Evolutionary conservation across 495 filamentous ascomycete genomes (phyloP), one percentile per base, ranked within the genome.

Genomic region (Chaetomium tenue): DNA sequence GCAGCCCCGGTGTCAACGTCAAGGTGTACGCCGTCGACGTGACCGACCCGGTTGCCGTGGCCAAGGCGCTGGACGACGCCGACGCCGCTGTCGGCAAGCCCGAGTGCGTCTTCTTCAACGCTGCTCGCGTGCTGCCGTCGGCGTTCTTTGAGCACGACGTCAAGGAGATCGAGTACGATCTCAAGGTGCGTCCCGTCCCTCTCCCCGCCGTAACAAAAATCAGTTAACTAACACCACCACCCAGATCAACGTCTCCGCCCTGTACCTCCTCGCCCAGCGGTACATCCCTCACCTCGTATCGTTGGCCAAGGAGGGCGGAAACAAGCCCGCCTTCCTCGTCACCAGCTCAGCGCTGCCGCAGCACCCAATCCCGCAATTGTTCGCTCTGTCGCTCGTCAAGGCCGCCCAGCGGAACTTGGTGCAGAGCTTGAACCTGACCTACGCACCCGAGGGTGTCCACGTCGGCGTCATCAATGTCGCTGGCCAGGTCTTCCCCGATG

Each of bases 331-430:
- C 8, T 58, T 81, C 16, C 64, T 79, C 18, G 73, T 79, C 3
- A 78, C 77, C 11, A 76, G 72, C 64, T 70, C 70, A 61, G 65
- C 69, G 18, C 67, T 79, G 23, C 72, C 72, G 46, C 61, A 68
- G 37, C 47, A 73, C 20, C 78, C 78, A 0, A 63, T 74, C 37
- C 78, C 75, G 11, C 60, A 72, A 42, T 61, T 80, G 22, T 78
- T 81, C 55, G 69, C 75, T 0, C 70, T 81, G 22, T 76, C 73
- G 18, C 61, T 81, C 22, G 71, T 66, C 44, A 81, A 81, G 68
- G 75, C 77, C 0, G 71, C 77, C 13, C 79, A 81, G 63, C 61
- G 72, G 23, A 80, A 75, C 63, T 58, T 80, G 52, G 71, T 77
- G 53, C 66, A 72, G 60, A 73, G 66, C 40, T 60, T 81, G 52